Percentiles rank a stretch among this genome's conserved stretches.
phyloP scores from a whole-genome alignment of 2,329 filamentous ascomycete species.

The Hymenoscyphus albidus region DNA sequence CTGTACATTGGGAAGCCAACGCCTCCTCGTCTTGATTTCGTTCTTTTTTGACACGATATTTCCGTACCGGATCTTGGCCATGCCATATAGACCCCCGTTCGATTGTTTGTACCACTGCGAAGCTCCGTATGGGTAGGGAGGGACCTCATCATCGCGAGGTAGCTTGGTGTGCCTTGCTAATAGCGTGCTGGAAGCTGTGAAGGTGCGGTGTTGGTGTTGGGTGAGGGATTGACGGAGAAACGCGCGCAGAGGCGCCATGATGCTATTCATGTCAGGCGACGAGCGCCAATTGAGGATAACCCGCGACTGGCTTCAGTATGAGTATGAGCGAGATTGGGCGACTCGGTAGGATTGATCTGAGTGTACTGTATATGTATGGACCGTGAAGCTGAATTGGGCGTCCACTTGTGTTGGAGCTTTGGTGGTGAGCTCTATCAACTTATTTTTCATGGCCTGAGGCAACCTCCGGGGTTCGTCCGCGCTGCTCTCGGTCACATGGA shows the following conservation, averaged over 20 bases:
- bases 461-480: no score
- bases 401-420: no score
- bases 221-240: slow-evolving; percentile 28
- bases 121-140: slow-evolving; percentile 69
- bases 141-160: slow-evolving; percentile 40
- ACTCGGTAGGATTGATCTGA: background rate
- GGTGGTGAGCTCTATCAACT: no score
- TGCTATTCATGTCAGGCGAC: background rate
- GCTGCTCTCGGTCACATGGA: no score
- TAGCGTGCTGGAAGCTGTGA: slow-evolving; percentile 31
- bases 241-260: slow-evolving; percentile 27
- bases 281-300: background rate
- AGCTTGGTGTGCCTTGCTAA: slow-evolving; percentile 36
- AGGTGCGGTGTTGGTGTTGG: slow-evolving; percentile 30
- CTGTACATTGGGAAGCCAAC: slow-evolving; percentile 68
- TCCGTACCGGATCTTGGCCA: slow-evolving; percentile 68
- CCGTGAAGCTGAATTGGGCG: background rate
- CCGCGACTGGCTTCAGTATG: background rate
- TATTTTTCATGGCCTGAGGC: no score
- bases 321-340: background rate
- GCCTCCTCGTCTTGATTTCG: slow-evolving; percentile 65
- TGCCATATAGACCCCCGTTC: slow-evolving; percentile 70
- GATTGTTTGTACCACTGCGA: slow-evolving; percentile 74
- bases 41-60: slow-evolving; percentile 69
- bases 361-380: background rate